Conservation (phyloP, 2,329 filamentous ascomycete species). For the Beauveria pseudobassiana region DNA sequence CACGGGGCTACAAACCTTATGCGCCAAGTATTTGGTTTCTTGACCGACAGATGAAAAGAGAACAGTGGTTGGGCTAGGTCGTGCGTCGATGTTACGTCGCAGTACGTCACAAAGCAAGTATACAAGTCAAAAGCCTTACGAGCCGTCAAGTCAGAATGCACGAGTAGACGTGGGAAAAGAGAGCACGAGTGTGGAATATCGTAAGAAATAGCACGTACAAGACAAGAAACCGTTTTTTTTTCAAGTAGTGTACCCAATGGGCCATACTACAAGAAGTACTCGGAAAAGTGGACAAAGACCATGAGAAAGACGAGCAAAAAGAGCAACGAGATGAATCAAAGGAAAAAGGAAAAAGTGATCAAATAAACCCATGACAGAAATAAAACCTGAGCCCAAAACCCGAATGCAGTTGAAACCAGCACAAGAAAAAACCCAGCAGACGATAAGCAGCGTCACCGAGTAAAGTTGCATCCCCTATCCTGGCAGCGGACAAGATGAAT, state of each 20-base stretch:
- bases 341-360: not conserved
- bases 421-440: not conserved
- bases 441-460: not conserved
- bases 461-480: too few species aligned
- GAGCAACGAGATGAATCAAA: not conserved
- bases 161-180: not conserved
- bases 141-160: too few species aligned
- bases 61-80: too few species aligned
- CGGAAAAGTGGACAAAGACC: constrained; percentile 12
- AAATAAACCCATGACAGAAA: constrained; percentile 14
- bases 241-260: not conserved
- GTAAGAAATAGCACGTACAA: constrained; percentile 10
- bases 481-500: not conserved
- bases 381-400: constrained; percentile 6
- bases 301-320: not conserved
- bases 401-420: constrained; percentile 2
- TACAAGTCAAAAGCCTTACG: too few species aligned
- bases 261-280: constrained; percentile 11
- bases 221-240: constrained; percentile 13
- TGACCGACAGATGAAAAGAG: too few species aligned
- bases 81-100: too few species aligned
- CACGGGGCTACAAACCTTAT: too few species aligned
- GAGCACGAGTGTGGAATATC: not conserved
- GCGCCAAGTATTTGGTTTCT: too few species aligned
- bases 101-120: too few species aligned